phyloP scores from a whole-genome alignment of 306 rosid genomes.

The Biancaea sappan region DNA sequence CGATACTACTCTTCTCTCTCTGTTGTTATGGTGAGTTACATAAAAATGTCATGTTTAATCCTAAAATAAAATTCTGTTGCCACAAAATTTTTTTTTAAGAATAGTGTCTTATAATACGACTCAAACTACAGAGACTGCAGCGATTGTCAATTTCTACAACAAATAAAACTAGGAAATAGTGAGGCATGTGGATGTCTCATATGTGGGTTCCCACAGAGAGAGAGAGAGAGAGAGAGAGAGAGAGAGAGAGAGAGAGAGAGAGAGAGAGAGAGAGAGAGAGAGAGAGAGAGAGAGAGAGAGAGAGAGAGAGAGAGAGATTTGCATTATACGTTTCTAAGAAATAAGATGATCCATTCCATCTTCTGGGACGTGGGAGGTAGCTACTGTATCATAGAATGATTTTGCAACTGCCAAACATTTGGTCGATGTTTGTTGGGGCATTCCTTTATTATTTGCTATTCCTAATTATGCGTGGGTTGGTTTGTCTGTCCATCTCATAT shows the following conservation, averaged over 20 bases:
- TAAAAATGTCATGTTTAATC: no score
- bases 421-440: background rate
- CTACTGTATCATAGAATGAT: background rate
- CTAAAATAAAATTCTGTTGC: no score
- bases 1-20: no score
- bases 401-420: background rate
- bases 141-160: no score
- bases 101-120: no score
- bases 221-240: background rate
- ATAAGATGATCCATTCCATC: background rate
- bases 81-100: no score
- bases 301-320: background rate
- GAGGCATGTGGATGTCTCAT: background rate
- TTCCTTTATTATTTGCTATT: background rate
- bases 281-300: background rate
- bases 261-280: background rate
- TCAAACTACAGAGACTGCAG: no score
- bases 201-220: no score
- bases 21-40: no score
- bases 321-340: conserved; percentile 1
- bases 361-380: background rate
- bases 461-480: background rate
- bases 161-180: background rate
- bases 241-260: background rate
- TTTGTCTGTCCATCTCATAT: background rate